phyloP scores from a whole-genome alignment of 495 filamentous ascomycete genomes.

The Aspergillus biplanus region DNA sequence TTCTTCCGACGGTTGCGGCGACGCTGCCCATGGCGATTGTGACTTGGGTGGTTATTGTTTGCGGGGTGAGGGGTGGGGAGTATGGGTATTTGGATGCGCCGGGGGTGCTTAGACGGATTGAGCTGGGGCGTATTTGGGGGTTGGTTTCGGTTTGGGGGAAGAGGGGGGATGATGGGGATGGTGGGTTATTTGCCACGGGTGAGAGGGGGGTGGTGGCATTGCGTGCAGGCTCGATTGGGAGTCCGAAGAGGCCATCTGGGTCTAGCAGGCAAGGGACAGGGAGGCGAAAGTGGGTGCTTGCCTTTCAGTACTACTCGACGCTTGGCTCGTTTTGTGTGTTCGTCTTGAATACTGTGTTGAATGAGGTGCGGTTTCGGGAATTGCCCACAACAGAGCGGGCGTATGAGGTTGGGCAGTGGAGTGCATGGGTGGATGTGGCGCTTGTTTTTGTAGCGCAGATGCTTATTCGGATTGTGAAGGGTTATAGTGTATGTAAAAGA shows the following conservation, averaged over 20 bases:
- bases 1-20: conserved; percentile 4
- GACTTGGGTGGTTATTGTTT: not conserved
- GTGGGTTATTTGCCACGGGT: too few species aligned
- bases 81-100: not conserved
- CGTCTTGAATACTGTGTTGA: not conserved
- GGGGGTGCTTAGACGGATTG: not conserved
- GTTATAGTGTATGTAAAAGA: not conserved
- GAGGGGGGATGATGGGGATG: too few species aligned
- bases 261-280: too few species aligned
- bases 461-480: not conserved
- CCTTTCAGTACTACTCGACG: not conserved
- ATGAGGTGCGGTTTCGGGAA: conserved; percentile 2
- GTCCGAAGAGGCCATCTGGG: too few species aligned
- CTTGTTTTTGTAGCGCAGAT: not conserved
- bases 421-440: conserved; percentile 4
- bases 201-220: too few species aligned
- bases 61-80: not conserved
- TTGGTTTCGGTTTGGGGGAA: not conserved
- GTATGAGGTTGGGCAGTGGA: conserved; percentile 6
- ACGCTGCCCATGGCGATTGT: not conserved
- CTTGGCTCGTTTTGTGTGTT: conserved; percentile 1
- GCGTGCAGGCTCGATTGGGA: too few species aligned
- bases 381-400: not conserved
- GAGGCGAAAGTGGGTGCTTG: too few species aligned
- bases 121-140: not conserved